Evolutionary conservation across 257 asterid genomes (phyloP).

Genomic region (Paulownia fortunei): DNA sequence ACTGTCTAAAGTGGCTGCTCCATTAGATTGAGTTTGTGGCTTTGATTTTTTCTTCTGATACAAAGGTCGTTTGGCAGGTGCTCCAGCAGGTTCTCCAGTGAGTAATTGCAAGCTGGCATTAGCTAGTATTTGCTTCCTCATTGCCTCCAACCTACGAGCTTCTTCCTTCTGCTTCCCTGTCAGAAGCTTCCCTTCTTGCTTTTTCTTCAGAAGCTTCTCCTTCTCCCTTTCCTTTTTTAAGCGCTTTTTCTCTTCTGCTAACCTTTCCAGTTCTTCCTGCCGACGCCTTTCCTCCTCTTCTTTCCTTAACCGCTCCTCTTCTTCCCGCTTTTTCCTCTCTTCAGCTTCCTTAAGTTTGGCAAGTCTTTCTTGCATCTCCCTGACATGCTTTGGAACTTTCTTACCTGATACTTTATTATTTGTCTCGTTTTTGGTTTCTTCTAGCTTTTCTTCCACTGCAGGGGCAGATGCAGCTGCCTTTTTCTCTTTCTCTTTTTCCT

Average conservation of each 20-base stretch:
- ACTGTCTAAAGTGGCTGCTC: conserved; percentile 51
- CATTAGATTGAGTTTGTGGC: conserved; percentile 69
- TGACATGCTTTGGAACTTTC: conserved; percentile 79
- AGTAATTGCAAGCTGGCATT: conserved; percentile 56
- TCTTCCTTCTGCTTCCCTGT: conserved; percentile 94
- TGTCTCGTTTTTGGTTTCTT: conserved; percentile 53
- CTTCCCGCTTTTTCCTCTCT: conserved; percentile 80
- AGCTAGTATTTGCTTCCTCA: conserved; percentile 85
- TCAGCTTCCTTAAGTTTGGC: conserved; percentile 75
- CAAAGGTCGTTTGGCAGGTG: conserved; percentile 69
- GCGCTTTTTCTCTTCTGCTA: conserved; percentile 85
- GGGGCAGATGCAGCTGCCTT: conserved; percentile 63
- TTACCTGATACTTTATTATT: conserved; percentile 55
- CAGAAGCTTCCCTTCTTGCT: conserved; percentile 79
- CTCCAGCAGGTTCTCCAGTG: conserved; percentile 57
- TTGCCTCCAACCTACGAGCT: conserved; percentile 85
- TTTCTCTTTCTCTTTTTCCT: conserved; percentile 74
- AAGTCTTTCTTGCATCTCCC: conserved; percentile 92
- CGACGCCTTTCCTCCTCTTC: conserved; percentile 88
- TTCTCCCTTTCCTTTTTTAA: conserved; percentile 88
- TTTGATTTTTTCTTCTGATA: conserved; percentile 79
- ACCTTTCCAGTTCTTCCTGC: conserved; percentile 74
- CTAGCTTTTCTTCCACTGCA: conserved; percentile 69
- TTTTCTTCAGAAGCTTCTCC: conserved; percentile 82
- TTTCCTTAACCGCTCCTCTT: conserved; percentile 79